Conservation (phyloP, 805 yeast genomes). For the Maudiozyma bulderi region DNA sequence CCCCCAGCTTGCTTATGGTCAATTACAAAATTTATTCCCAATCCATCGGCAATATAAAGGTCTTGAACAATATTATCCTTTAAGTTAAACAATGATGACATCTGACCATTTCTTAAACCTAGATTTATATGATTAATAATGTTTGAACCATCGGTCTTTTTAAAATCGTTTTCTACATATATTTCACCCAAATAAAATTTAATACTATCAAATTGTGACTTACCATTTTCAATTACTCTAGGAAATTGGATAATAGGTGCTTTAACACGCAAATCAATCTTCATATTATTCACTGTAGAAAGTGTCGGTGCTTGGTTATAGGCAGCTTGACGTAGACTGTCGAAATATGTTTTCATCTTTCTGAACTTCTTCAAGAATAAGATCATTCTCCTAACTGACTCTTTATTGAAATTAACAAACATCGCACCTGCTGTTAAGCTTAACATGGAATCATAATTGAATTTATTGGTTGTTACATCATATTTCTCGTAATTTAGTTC, state of each 20-base stretch:
- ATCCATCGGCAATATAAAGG: conserved; percentile 54
- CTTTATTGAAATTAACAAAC: conserved; percentile 70
- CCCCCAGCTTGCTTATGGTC: conserved; percentile 39
- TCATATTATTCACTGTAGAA: conserved; percentile 43
- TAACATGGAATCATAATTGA: conserved; percentile 34
- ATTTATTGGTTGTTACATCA: conserved; percentile 42
- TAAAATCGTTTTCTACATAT: conserved; percentile 54
- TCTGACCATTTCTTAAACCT: conserved; percentile 62
- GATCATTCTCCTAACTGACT: conserved; percentile 59
- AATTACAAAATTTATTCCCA: conserved; percentile 53
- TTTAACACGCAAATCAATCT: conserved; percentile 58
- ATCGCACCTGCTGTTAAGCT: conserved; percentile 57
- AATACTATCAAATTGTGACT: conserved; percentile 46
- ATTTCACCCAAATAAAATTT: conserved; percentile 78
- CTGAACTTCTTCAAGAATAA: conserved; percentile 64
- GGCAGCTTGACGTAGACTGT: conserved; percentile 80
- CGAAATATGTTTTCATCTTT: conserved; percentile 82
- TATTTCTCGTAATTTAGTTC: conserved; percentile 79
- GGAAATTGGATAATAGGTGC: conserved; percentile 87
- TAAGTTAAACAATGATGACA: conserved; percentile 53
- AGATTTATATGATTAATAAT: conserved; percentile 49
- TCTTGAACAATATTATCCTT: conserved; percentile 38
- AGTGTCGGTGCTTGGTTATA: conserved; percentile 67
- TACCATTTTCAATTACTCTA: conserved; percentile 32
- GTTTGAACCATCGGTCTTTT: conserved; percentile 16